A percentile compares a stretch with the other conserved stretches of the same genome.
phyloP scores from a whole-genome alignment of 176 grass and related monocot genomes.

The Cenchrus americanus region DNA sequence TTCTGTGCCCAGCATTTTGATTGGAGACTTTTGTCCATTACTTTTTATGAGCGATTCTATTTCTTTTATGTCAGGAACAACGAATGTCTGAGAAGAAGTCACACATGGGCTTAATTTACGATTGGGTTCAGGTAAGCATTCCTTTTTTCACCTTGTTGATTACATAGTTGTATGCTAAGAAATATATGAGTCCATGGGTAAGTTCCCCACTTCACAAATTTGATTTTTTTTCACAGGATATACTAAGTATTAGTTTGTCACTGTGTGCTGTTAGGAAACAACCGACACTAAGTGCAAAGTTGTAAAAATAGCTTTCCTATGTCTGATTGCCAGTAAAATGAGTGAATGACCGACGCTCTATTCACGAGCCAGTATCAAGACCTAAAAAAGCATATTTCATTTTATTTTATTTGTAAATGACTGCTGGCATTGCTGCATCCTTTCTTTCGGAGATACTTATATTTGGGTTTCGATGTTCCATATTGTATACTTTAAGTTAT shows the following conservation, averaged over 20 bases:
- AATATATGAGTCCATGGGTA: conserved; percentile 3
- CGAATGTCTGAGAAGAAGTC: conserved; percentile 35
- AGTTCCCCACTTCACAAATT: background rate
- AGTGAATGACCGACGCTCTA: background rate
- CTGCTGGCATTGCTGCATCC: background rate
- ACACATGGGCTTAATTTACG: conserved; percentile 49
- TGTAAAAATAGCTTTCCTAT: conserved; percentile 12
- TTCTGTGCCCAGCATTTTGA: conserved; percentile 38
- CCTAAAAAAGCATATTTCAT: background rate
- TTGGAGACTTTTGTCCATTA: background rate
- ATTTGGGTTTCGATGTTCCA: background rate
- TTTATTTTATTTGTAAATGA: conserved; percentile 13
- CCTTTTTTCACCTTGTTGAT: conserved; percentile 27
- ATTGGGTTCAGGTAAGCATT: conserved; percentile 66
- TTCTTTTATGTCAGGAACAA: conserved; percentile 49
- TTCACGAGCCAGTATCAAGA: conserved; percentile 15
- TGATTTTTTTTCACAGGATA: background rate
- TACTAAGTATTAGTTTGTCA: background rate
- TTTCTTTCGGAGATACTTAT: conserved; percentile 10
- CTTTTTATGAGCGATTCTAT: conserved; percentile 12
- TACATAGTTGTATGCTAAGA: background rate
- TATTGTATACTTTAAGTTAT: background rate
- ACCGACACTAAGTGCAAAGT: background rate
- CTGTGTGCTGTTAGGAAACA: background rate
- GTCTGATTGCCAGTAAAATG: conserved; percentile 2